These are phyloP conservation scores for Purpureocillium takamizusanense DNA, from an alignment of 2,329 filamentous ascomycete species.

Conservation along the genomic window DNA sequence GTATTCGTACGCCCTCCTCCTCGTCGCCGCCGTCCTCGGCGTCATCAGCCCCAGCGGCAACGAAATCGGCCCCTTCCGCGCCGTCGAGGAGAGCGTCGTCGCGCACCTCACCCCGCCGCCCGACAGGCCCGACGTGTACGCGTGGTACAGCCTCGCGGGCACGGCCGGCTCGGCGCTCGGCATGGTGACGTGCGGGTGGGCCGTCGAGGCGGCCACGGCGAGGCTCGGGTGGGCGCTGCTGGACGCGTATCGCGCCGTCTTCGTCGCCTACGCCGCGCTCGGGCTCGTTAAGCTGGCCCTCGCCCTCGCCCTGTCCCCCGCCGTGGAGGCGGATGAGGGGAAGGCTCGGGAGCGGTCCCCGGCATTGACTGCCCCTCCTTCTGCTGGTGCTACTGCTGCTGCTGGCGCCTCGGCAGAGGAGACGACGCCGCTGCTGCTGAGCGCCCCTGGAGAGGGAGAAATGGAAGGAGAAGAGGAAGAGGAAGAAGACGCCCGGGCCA, in stretches of 20 bases:
- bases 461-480: too few species aligned
- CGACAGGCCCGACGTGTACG: constrained; percentile 46
- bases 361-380: too few species aligned
- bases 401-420: constrained; percentile 4
- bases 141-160: constrained; percentile 52
- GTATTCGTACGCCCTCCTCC: constrained; percentile 33
- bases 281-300: constrained; percentile 49
- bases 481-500: too few species aligned
- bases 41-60: constrained; percentile 58
- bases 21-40: constrained; percentile 48
- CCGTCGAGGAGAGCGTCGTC: constrained; percentile 51
- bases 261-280: constrained; percentile 45
- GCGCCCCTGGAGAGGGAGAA: too few species aligned
- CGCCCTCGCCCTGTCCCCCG: constrained; percentile 36
- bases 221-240: constrained; percentile 32
- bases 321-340: constrained; percentile 31
- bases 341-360: too few species aligned
- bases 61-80: constrained; percentile 55
- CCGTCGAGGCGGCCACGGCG: constrained; percentile 39
- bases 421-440: constrained; percentile 16
- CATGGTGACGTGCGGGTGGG: constrained; percentile 49
- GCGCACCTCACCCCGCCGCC: constrained; percentile 42
- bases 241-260: constrained; percentile 45
- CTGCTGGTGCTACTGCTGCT: too few species aligned
- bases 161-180: constrained; percentile 53